Evolutionary conservation across 805 yeast genomes (phyloP).

Genomic region (Pichia cephalocereana): DNA sequence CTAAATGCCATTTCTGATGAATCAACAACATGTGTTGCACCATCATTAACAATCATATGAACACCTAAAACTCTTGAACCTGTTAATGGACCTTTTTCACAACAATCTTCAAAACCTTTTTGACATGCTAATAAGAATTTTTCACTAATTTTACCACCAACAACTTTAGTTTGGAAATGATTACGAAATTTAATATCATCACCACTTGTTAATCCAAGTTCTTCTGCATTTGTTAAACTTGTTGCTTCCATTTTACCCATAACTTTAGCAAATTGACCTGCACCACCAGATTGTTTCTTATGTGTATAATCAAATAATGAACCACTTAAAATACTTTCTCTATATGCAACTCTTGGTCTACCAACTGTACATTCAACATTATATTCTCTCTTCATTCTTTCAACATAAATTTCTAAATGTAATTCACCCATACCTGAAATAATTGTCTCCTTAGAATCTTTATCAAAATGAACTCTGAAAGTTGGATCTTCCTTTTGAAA

Average conservation of each 20-base stretch:
- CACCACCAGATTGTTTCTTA: slow-evolving; percentile 98
- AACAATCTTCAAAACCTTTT: slow-evolving; percentile 90
- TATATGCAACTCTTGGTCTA: slow-evolving; percentile 94
- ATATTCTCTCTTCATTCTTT: slow-evolving; percentile 96
- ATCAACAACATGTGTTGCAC: slow-evolving; percentile 95
- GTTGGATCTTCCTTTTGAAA: slow-evolving; percentile 99
- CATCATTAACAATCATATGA: slow-evolving; percentile 90
- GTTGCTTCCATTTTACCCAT: slow-evolving; percentile 60
- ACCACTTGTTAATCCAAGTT: slow-evolving; percentile 20
- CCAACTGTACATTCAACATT: slow-evolving; percentile 94
- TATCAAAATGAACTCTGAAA: slow-evolving; percentile 83
- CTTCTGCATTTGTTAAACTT: slow-evolving; percentile 44
- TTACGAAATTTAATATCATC: slow-evolving; percentile 39
- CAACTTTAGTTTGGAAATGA: slow-evolving; percentile 74
- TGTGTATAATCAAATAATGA: slow-evolving; percentile 87
- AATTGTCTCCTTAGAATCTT: slow-evolving; percentile 88
- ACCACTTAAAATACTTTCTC: slow-evolving; percentile 76
- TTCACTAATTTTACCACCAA: slow-evolving; percentile 96
- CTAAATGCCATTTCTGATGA: slow-evolving; percentile 93
- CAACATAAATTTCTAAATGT: slow-evolving; percentile 95
- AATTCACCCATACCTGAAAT: slow-evolving; percentile 94
- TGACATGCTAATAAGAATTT: slow-evolving; percentile 90
- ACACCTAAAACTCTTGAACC: slow-evolving; percentile 94
- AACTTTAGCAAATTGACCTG: slow-evolving; percentile 97
- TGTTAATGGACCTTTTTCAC: slow-evolving; percentile 92